A percentile compares a stretch with the other conserved stretches of the same genome.
These are phyloP conservation scores for Carallia pectinifolia DNA, from an alignment of 345 rosid species.

Conservation along the genomic window DNA sequence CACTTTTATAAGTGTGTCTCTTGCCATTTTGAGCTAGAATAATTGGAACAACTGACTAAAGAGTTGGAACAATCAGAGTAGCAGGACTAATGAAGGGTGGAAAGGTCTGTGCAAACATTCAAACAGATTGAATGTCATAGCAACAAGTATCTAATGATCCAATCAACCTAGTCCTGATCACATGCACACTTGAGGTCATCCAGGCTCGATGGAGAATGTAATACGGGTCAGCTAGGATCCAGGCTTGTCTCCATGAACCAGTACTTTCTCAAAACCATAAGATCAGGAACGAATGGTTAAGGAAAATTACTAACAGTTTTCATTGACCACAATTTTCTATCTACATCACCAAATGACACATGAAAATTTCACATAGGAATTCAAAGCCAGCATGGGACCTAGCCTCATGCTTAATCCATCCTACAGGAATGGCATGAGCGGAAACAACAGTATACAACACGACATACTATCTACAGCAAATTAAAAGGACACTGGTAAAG, in stretches of 20 bases:
- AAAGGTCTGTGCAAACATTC: too few relatives aligned
- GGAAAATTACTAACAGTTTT: conserved; percentile 1
- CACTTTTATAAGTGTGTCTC: too few relatives aligned
- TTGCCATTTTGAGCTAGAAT: too few relatives aligned
- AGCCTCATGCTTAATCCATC: neutral
- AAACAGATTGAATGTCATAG: neutral
- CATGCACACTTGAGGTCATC: neutral
- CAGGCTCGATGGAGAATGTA: neutral
- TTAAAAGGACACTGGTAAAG: conserved; percentile 2
- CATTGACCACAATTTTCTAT: conserved; percentile 24
- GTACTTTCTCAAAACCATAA: too few relatives aligned
- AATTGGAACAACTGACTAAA: too few relatives aligned
- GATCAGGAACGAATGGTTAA: neutral
- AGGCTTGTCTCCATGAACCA: too few relatives aligned
- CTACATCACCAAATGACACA: conserved; percentile 34
- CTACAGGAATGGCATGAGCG: conserved; percentile 9
- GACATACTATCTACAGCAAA: conserved; percentile 34
- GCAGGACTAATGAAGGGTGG: too few relatives aligned
- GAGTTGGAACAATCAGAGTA: too few relatives aligned
- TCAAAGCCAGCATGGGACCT: conserved; percentile 14
- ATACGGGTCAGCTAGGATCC: neutral
- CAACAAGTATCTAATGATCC: neutral
- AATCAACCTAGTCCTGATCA: neutral
- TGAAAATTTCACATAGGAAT: conserved; percentile 22
- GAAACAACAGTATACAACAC: conserved; percentile 17